Evolutionary conservation across 225 moss, liverwort and hornwort genomes (phyloP).

Genomic region (Climacium dendroides): DNA sequence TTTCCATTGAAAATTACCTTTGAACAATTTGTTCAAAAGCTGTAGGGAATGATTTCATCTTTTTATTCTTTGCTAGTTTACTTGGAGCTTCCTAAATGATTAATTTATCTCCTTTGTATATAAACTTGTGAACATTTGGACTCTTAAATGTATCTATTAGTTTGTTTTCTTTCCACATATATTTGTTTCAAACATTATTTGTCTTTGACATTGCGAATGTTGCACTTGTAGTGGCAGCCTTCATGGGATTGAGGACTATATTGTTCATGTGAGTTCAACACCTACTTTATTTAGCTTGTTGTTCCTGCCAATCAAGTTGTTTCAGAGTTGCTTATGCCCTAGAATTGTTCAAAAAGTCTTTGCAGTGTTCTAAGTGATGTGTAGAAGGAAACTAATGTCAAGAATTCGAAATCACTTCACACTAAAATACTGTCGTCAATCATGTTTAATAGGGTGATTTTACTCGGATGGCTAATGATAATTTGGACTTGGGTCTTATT

Average conservation of each 20-base stretch:
- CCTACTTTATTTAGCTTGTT: background rate
- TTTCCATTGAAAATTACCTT: background rate
- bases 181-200: background rate
- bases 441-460: slow-evolving; percentile 16
- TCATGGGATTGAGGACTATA: slow-evolving; percentile 33
- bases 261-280: slow-evolving; percentile 38
- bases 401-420: background rate
- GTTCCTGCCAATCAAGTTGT: background rate
- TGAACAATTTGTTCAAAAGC: no score
- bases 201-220: background rate
- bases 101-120: background rate
- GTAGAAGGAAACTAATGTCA: background rate
- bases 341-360: background rate
- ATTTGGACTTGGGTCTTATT: slow-evolving; percentile 39
- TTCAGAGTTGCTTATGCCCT: background rate
- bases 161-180: background rate
- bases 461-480: slow-evolving; percentile 42
- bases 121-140: background rate
- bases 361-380: background rate
- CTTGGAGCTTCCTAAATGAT: background rate
- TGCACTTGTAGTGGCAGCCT: slow-evolving; percentile 23
- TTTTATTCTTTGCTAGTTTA: no score
- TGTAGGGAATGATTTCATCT: background rate
- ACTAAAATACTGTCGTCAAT: background rate
- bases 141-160: no score